Evolutionary conservation across 1,139 yeast species (phyloP).

Genomic region (Waltiozyma sp.): DNA sequence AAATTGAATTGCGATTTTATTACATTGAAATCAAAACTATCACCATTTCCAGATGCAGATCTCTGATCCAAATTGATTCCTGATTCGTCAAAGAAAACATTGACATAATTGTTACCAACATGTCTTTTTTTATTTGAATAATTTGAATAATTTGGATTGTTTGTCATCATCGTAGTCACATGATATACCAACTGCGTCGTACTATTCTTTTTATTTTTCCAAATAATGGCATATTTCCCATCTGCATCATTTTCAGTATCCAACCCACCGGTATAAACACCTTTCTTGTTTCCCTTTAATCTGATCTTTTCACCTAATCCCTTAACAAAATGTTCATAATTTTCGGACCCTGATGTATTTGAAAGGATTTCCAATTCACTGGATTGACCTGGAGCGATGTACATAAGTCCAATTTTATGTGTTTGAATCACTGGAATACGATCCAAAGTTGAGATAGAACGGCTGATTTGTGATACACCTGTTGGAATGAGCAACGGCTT

Average conservation of each 20-base stretch:
- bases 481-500: constrained; percentile 30
- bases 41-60: not conserved
- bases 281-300: constrained; percentile 40
- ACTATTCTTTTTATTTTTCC: constrained; percentile 43
- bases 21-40: constrained; percentile 50
- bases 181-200: constrained; percentile 67
- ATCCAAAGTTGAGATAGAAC: constrained; percentile 61
- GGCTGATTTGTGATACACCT: constrained; percentile 36
- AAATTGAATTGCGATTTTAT: constrained; percentile 76
- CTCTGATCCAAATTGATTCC: constrained; percentile 18
- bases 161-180: constrained; percentile 72
- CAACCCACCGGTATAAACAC: constrained; percentile 69
- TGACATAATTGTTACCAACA: constrained; percentile 78
- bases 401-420: constrained; percentile 69
- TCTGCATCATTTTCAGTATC: constrained; percentile 60
- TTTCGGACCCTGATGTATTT: constrained; percentile 54
- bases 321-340: constrained; percentile 48
- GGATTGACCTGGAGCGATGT: constrained; percentile 58
- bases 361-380: constrained; percentile 54
- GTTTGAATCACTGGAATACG: constrained; percentile 70
- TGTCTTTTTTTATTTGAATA: constrained; percentile 64
- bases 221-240: constrained; percentile 66
- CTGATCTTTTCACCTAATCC: constrained; percentile 49
- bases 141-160: constrained; percentile 26
- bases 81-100: constrained; percentile 71